Conservation (phyloP, 768 basidiomycete genomes). For the Pleurotus eryngii region DNA sequence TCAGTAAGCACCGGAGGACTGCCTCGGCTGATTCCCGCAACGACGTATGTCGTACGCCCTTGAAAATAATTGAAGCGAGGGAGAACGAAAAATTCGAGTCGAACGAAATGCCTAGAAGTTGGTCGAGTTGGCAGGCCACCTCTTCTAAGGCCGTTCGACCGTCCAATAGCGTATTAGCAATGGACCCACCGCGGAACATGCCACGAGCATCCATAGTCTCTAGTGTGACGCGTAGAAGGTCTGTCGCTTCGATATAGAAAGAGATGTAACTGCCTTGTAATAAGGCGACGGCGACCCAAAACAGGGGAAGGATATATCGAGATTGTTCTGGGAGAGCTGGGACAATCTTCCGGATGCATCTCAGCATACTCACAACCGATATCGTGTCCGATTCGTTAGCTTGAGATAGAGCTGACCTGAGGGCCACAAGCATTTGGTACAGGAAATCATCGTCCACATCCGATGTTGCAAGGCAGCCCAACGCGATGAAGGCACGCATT, state of each 20-base stretch:
- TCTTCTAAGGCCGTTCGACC: conserved; percentile 64
- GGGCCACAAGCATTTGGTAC: conserved; percentile 90
- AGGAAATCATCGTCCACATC: conserved; percentile 92
- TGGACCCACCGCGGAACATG: conserved; percentile 50
- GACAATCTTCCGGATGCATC: conserved; percentile 77
- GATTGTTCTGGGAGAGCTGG: conserved; percentile 67
- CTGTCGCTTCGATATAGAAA: conserved; percentile 66
- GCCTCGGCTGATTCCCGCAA: conserved; percentile 60
- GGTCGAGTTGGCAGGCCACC: conserved; percentile 68
- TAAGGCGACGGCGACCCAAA: conserved; percentile 87
- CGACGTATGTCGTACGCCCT: conserved; percentile 71
- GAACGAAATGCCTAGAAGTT: conserved; percentile 71
- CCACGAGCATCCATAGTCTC: conserved; percentile 62
- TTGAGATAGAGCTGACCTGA: conserved; percentile 66
- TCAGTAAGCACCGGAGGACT: conserved; percentile 59
- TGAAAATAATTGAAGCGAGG: conserved; percentile 80
- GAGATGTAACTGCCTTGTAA: conserved; percentile 74
- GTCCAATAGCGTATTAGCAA: conserved; percentile 59
- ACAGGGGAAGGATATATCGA: conserved; percentile 69
- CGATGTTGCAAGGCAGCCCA: conserved; percentile 76
- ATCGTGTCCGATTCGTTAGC: conserved; percentile 67
- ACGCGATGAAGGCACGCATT: conserved; percentile 78
- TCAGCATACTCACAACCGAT: conserved; percentile 83
- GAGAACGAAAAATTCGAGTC: conserved; percentile 78
- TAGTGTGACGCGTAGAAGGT: conserved; percentile 62